Percentiles rank a stretch among this genome's conserved stretches.
Evolutionary conservation across 768 basidiomycete species (phyloP).

Genomic region (Tremella fuciformis): DNA sequence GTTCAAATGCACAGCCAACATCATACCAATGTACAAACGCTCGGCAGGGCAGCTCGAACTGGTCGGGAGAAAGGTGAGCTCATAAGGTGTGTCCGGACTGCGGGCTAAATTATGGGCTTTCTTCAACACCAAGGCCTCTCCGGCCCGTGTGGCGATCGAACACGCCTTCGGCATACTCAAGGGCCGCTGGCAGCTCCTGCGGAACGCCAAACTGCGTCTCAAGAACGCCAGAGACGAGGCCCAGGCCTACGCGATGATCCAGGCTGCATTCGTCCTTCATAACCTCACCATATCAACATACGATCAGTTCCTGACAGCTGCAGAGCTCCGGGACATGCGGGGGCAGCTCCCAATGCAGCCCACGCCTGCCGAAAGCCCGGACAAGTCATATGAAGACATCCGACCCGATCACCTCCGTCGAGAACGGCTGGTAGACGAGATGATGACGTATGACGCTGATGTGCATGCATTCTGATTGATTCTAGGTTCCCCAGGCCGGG

Average conservation of each 20-base stretch:
- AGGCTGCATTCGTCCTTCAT: conserved; percentile 1
- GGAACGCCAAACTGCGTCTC: conserved; percentile 1
- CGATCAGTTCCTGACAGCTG: not conserved
- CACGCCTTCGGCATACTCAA: conserved; percentile 7
- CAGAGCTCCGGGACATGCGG: not conserved
- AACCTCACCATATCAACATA: conserved; percentile 5
- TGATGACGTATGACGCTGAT: not conserved
- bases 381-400: not conserved
- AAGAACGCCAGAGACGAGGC: not conserved
- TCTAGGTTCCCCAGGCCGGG: too few species aligned
- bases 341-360: not conserved
- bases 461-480: not conserved
- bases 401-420: not conserved
- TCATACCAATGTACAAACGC: conserved; percentile 4
- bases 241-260: not conserved
- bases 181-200: conserved; percentile 5
- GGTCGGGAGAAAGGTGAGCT: not conserved
- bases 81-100: not conserved
- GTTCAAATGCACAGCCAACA: conserved; percentile 1
- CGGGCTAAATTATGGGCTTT: not conserved
- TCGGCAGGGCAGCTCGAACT: not conserved
- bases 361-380: not conserved
- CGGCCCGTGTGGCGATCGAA: not conserved
- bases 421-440: conserved; percentile 2
- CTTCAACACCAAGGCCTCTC: conserved; percentile 1